These are phyloP conservation scores for Crithidia fasciculata DNA, from an alignment of 208 protist species.

Conservation along the genomic window DNA sequence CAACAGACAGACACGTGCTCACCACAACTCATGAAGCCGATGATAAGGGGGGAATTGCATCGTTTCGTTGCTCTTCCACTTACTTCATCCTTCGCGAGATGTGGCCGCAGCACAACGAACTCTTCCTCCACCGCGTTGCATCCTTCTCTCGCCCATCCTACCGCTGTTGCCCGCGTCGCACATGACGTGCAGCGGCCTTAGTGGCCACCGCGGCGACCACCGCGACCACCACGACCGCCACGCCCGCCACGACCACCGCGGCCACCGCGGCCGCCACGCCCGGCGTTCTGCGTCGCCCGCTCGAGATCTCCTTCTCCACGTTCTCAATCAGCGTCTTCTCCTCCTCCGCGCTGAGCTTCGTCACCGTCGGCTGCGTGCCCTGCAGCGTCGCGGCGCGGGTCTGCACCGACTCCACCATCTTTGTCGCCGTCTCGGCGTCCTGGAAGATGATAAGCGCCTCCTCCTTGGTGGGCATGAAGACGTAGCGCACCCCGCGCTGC, in stretches of 20 bases:
- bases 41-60: too few relatives aligned
- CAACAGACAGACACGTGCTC: too few relatives aligned
- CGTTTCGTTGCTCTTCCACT: too few relatives aligned
- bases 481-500: conserved; percentile 86
- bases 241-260: conserved; percentile 46
- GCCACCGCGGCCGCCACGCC: conserved; percentile 45
- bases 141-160: too few relatives aligned
- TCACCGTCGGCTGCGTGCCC: conserved; percentile 68
- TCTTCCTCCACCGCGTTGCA: too few relatives aligned
- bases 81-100: too few relatives aligned
- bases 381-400: conserved; percentile 78
- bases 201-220: conserved; percentile 49
- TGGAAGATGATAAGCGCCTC: conserved; percentile 84
- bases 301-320: conserved; percentile 86
- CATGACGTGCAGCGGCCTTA: conserved; percentile 3
- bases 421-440: conserved; percentile 71
- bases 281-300: conserved; percentile 57
- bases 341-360: conserved; percentile 68
- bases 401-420: conserved; percentile 80
- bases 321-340: conserved; percentile 73
- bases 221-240: conserved; percentile 40
- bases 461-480: conserved; percentile 76
- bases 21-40: too few relatives aligned
- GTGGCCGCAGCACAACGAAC: too few relatives aligned
- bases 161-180: too few relatives aligned